Base-by-base conservation (phyloP, 495 filamentous ascomycete species). In the Penicillium fimorum region DNA sequence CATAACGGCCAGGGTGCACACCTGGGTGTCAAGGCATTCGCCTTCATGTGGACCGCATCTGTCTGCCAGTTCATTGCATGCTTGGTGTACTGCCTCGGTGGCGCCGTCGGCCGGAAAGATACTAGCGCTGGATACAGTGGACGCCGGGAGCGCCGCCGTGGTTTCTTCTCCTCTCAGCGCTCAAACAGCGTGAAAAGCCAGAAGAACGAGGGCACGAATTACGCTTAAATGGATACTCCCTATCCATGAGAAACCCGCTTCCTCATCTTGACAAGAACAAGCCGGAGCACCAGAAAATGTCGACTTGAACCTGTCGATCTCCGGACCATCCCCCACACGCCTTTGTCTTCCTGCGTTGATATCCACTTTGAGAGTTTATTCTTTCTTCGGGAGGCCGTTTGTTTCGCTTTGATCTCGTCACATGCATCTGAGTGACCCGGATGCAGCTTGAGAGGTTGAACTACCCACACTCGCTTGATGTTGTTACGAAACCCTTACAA, bases 11-110 rank as follows among this genome's bases (percentile, higher is more conserved):
- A 85, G 43, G 49, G 56, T 35, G 83, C 92, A 22, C 69, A 61
- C 8, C 69, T 96, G 5, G 92, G 92, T 25, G 60, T 70, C 15
- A 90, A 91, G 58, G 85, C 88, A 7, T 92, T 89, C 61, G 92
- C 83, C 27, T 96, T 96, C 74, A 90, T 87, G 73, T 96, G 92
- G 92, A 86, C 86, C 3, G 81, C 89, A 5, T 83, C 86, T 63
- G 83, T 79, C 1, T 85, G 83, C 45, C 79, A 90, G 46, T 73
- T 92, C 56, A 71, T 96, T 49, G 82, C 89, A 15, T 87, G 84
- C 12, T 47, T 91, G 25, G 67, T 91, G 17, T 89, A 92, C 76
- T 92, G 85, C 72, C 46, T 83, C 32, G 74, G 76, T 20, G 74
- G 76, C 18, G 55, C 69, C 1, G 65, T 72, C 32, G 70, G 73